Evolutionary conservation across 306 rosid genomes (phyloP), one percentile per base, ranked within the genome.

Genomic region (Quercus engelmannii): DNA sequence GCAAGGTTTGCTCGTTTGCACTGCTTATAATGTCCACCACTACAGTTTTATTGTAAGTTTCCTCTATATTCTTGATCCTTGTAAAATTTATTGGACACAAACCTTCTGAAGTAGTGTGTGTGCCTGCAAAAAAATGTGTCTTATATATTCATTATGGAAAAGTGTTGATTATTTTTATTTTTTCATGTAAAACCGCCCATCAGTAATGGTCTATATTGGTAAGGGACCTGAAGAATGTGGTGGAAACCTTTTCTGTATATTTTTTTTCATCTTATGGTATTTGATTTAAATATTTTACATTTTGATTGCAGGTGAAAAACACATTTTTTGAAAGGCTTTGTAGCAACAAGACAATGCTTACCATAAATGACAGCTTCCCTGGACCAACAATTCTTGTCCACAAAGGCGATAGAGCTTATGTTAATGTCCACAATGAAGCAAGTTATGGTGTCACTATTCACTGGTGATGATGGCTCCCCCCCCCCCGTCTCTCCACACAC

Each of bases 341-440:
- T 49, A 46, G 30, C 19, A 80, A 69, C 11, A 84, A 84, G 74
- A 74, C 76, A 73, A 73, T 80, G 75, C 63, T 84, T 23, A 72
- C 78, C 4, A 84, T 80, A 4, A 84, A 84, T 10, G 76, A 67
- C 19, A 43, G 31, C 18, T 81, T 75, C 23, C 85, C 88, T 9
- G 88, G 88, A 17, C 88, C 88, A 11, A 69, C 88, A 10, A 70
- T 81, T 21, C 62, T 26, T 61, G 81, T 85, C 12, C 83, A 52
- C 17, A 77, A 58, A 58, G 88, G 88, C 19, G 88, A 85, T 23
- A 74, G 80, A 1, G 75, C 71, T 3, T 81, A 41, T 71, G 72
- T 85, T 5, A 78, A 77, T 5, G 88, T 76, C 15, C 74, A 78
- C 15, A 85, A 85, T 41, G 4, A 68, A 2, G 87, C 85, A 62